Conservation (phyloP, 306 rosid species). For the Fagus sylvatica region DNA sequence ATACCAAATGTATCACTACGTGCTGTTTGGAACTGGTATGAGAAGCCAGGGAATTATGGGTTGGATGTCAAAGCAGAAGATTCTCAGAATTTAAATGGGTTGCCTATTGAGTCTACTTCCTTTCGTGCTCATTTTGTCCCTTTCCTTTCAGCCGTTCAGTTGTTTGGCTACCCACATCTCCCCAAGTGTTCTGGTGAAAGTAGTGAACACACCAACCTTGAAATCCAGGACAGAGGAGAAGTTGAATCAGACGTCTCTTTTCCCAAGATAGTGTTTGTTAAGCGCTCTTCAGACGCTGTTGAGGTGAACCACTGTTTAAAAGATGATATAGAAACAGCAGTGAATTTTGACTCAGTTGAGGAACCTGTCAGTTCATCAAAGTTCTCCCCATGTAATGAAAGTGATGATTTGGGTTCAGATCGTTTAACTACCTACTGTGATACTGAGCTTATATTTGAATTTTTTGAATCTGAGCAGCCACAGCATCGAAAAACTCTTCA, state of each 20-base stretch:
- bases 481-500: constrained; percentile 11
- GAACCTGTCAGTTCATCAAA: constrained; percentile 3
- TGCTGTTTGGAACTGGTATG: constrained; percentile 29
- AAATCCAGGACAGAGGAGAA: not conserved
- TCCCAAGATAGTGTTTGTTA: not conserved
- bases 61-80: constrained; percentile 20
- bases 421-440: not conserved
- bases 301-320: not conserved
- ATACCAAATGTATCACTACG: constrained; percentile 18
- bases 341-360: not conserved
- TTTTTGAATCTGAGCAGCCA: constrained; percentile 28
- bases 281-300: not conserved
- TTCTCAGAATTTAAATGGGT: constrained; percentile 9
- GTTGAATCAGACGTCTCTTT: not conserved
- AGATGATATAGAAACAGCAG: not conserved
- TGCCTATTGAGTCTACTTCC: constrained; percentile 6
- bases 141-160: constrained; percentile 22
- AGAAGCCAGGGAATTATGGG: constrained; percentile 25
- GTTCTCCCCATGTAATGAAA: constrained; percentile 1
- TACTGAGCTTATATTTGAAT: constrained; percentile 21
- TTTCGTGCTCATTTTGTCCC: constrained; percentile 22
- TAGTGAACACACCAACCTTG: not conserved
- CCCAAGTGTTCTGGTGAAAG: not conserved
- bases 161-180: constrained; percentile 1
- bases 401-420: not conserved